Evolutionary conservation across 2,329 filamentous ascomycete species (phyloP).

Genomic region (Epicoccum nigrum): DNA sequence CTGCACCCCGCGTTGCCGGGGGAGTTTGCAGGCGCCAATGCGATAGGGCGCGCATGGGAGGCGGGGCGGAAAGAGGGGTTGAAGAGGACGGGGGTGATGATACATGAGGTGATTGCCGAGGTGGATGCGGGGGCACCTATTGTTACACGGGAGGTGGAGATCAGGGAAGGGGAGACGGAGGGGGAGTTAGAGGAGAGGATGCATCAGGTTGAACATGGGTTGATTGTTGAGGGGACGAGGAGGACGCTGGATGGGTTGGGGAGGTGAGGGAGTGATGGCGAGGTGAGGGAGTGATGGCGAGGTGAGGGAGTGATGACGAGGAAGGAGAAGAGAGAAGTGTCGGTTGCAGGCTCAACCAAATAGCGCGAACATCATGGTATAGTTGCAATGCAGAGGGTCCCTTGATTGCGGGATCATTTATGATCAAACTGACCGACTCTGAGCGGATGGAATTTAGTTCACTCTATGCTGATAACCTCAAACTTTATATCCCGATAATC

Average conservation of each 20-base stretch:
- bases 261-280: not conserved
- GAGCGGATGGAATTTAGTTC: too few relatives aligned
- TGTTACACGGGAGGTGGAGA: slow-evolving; percentile 70
- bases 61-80: slow-evolving; percentile 73
- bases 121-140: slow-evolving; percentile 82
- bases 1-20: slow-evolving; percentile 78
- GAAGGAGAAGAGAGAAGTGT: too few relatives aligned
- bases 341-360: too few relatives aligned
- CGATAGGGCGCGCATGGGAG: slow-evolving; percentile 78
- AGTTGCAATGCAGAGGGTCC: too few relatives aligned
- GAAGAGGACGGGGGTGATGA: slow-evolving; percentile 80
- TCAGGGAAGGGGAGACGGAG: slow-evolving; percentile 62
- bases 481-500: too few relatives aligned
- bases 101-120: slow-evolving; percentile 77
- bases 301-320: too few relatives aligned
- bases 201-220: slow-evolving; percentile 75
- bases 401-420: too few relatives aligned
- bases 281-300: too few relatives aligned
- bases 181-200: slow-evolving; percentile 73
- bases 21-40: slow-evolving; percentile 76
- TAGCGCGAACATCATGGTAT: too few relatives aligned
- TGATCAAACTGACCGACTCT: too few relatives aligned
- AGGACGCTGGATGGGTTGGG: slow-evolving; percentile 50
- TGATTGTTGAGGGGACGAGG: slow-evolving; percentile 77
- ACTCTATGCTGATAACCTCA: too few relatives aligned